These are phyloP conservation scores for Sporothrix inflata DNA, from an alignment of 2,329 filamentous ascomycete species.

Conservation along the genomic window DNA sequence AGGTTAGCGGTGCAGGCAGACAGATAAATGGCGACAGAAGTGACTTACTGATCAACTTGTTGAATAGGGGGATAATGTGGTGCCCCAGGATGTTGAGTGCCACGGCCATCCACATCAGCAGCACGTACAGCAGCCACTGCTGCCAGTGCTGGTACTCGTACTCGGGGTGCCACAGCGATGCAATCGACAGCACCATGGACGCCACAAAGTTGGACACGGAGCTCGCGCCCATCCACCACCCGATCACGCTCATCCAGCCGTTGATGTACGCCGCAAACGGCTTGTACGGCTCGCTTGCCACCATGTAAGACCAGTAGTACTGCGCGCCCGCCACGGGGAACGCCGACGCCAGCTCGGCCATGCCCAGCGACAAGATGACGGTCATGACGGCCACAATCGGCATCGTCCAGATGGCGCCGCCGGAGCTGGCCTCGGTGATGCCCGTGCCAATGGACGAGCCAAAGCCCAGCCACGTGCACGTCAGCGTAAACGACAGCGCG, in stretches of 20 bases:
- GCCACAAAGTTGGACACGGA: slow-evolving; percentile 30
- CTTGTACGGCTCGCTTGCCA: slow-evolving; percentile 33
- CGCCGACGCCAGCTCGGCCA: slow-evolving; percentile 32
- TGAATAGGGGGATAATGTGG: slow-evolving; percentile 28
- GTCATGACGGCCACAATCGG: slow-evolving; percentile 38
- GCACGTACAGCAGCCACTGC: slow-evolving; percentile 22
- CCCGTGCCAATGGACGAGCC: slow-evolving; percentile 40
- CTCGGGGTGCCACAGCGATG: slow-evolving; percentile 21
- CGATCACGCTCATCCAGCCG: slow-evolving; percentile 30
- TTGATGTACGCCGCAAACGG: slow-evolving; percentile 37
- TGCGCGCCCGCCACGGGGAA: slow-evolving; percentile 47
- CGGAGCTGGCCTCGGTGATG: slow-evolving; percentile 37
- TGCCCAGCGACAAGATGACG: slow-evolving; percentile 37
- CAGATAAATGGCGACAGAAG: too few relatives aligned
- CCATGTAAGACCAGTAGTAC: slow-evolving; percentile 47
- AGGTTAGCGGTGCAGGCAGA: not conserved
- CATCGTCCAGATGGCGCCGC: slow-evolving; percentile 39
- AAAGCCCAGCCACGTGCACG: slow-evolving; percentile 41
- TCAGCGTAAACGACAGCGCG: slow-evolving; percentile 40
- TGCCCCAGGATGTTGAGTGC: slow-evolving; percentile 28
- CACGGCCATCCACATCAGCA: slow-evolving; percentile 29
- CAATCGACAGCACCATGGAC: slow-evolving; percentile 31
- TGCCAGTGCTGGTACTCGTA: slow-evolving; percentile 30
- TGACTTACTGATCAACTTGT: slow-evolving; percentile 26
- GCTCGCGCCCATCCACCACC: slow-evolving; percentile 32